Evolutionary conservation across 805 yeast genomes (phyloP), one percentile per base, ranked within the genome.

Genomic region (Metschnikowia aberdeeniae): DNA sequence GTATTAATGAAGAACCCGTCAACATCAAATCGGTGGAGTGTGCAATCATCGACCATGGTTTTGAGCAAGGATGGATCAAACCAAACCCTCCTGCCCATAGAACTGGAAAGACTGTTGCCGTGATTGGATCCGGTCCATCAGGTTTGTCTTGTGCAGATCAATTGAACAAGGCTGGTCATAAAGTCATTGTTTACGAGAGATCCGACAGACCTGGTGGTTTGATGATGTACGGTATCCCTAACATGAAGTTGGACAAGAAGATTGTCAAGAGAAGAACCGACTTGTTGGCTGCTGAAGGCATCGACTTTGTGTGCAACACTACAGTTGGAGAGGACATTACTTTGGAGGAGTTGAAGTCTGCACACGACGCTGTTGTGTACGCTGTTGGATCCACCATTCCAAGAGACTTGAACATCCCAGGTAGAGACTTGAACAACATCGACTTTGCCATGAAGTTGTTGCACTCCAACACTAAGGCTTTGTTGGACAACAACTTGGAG

Each of bases 141-240:
- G 99, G 99, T 62, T 75, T 92, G 63, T 95, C 99, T 34, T 81
- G 90, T 64, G 98, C 99, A 51, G 98, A 92, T 66, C 98, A 92
- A 74, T 79, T 92, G 65, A 92, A 92, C 78, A 85, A 82, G 62
- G 97, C 98, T 30, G 99, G 99, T 46, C 99, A 92, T 68, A 57
- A 64, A 12, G 97, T 93, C 42, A 87, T 90, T 30, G 93, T 92
- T 39, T 92, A 84, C 66, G 99, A 92, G 72, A 82, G 98, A 64
- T 76, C 90, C 42, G 97, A 93, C 71, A 81, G 97, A 66, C 86
- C 92, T 40, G 99, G 99, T 76, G 99, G 99, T 46, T 76, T 92
- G 63, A 69, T 92, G 72, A 93, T 93, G 98, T 92, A 92, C 67
- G 99, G 99, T 80, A 92, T 92, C 70, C 99, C 99, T 57, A 92